phyloP scores from a whole-genome alignment of 495 filamentous ascomycete genomes.

The Aspergillus steynii region DNA sequence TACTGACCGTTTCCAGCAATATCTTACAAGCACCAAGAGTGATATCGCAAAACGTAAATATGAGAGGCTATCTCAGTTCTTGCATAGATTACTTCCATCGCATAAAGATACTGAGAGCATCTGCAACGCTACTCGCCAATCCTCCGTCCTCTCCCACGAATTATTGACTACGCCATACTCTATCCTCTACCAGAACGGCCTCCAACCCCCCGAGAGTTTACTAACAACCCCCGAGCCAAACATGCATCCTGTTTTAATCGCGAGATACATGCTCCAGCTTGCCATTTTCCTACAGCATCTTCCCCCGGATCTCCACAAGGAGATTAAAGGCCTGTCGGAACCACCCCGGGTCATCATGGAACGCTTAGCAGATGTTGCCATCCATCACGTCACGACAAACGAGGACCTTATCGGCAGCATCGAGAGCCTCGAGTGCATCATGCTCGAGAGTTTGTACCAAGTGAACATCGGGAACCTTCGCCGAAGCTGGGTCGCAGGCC shows the following conservation, averaged over 20 bases:
- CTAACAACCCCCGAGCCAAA: conserved; percentile 13
- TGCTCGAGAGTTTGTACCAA: too few species aligned
- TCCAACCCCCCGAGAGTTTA: conserved; percentile 10
- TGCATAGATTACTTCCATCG: conserved; percentile 18
- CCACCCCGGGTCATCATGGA: conserved; percentile 14
- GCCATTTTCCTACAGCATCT: conserved; percentile 24
- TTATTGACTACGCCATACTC: conserved; percentile 18
- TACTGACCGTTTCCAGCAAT: too few species aligned
- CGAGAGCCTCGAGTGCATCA: too few species aligned
- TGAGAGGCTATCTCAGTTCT: conserved; percentile 17
- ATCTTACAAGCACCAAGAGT: too few species aligned
- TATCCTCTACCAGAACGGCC: conserved; percentile 15
- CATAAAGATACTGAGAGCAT: conserved; percentile 19
- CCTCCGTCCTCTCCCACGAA: conserved; percentile 16
- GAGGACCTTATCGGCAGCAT: conserved; percentile 11
- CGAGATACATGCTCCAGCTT: conserved; percentile 21
- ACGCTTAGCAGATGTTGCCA: conserved; percentile 18
- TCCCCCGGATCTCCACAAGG: conserved; percentile 14
- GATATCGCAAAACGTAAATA: conserved; percentile 1
- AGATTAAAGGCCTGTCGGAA: conserved; percentile 14
- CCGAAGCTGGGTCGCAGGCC: too few species aligned
- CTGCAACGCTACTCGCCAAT: conserved; percentile 10
- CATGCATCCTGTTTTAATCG: conserved; percentile 25
- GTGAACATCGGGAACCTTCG: too few species aligned
- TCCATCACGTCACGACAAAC: conserved; percentile 18